Base-by-base conservation (phyloP, 441 rosid species). In the Bruguiera hainesii region DNA sequence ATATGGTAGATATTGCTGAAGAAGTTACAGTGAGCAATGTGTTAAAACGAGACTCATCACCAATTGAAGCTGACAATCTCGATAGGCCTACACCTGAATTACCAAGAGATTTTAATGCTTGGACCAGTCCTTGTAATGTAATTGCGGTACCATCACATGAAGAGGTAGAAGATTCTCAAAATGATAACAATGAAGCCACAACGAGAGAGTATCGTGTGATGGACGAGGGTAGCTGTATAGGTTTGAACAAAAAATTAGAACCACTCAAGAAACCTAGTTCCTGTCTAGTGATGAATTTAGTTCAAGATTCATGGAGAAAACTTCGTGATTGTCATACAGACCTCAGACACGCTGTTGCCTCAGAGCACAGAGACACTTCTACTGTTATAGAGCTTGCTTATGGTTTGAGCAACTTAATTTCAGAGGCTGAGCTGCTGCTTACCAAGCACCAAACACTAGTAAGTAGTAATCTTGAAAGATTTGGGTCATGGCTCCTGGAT, bases 181-280 rank as follows among this genome's bases (percentile, higher is more conserved):
- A 76, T 70, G 81, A 79, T 65, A 69, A 59, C 60, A 67, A 16
- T 42, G 87, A 76, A 71, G 70, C 68, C 69, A 65, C 72, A 49
- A 64, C 74, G 56, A 78, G 82, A 77, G 84, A 74, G 56, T 81
- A 73, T 76, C 90, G 82, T 62, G 71, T 84, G 71, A 84, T 87
- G 88, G 99, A 95, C 73, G 92, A 95, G 80, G 87, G 97, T 72
- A 92, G 98, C 75, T 85, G 95, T 60, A 75, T 95, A 76, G 88
- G 81, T 79, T 84, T 90, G 66, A 80, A 76, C 67, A 76, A 68
- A 78, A 79, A 71, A 68, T 52, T 74, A 76, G 71, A 74, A 65
- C 61, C 70, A 25, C 28, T 70, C 65, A 68, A 74, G 79, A 79
- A 81, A 51, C 19, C 33, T 53, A 76, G 56, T 30, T 58, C 74